Evolutionary conservation across 495 filamentous ascomycete genomes (phyloP).

Genomic region (Penicillium tannophilum): DNA sequence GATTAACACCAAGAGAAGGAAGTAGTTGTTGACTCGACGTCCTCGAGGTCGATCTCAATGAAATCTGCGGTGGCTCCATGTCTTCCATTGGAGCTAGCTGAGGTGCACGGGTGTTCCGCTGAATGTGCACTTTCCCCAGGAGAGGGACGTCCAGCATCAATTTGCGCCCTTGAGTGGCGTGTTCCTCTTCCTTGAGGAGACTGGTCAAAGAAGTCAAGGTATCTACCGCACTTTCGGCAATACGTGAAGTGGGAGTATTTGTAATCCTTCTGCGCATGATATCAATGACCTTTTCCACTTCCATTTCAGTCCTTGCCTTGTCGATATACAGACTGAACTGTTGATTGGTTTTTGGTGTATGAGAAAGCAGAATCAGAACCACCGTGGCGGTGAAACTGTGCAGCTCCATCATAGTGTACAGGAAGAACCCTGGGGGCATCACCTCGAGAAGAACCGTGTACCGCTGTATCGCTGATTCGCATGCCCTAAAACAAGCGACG

Average conservation of each 20-base stretch:
- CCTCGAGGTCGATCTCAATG: not conserved
- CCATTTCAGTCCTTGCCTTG: not conserved
- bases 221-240: conserved; percentile 17
- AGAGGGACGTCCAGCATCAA: conserved; percentile 28
- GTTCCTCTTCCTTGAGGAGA: conserved; percentile 21
- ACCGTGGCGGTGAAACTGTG: conserved; percentile 34
- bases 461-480: conserved; percentile 23
- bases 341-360: conserved; percentile 13
- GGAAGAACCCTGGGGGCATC: conserved; percentile 32
- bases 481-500: conserved; percentile 31
- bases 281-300: conserved; percentile 11
- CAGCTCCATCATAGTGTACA: conserved; percentile 29
- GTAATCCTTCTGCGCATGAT: conserved; percentile 19
- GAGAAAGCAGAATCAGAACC: conserved; percentile 26
- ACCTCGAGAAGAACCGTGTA: conserved; percentile 25
- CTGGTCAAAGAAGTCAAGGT: conserved; percentile 23
- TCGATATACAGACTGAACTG: conserved; percentile 6
- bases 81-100: not conserved
- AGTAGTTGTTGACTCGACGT: not conserved
- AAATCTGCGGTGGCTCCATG: not conserved
- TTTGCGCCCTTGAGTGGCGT: conserved; percentile 9
- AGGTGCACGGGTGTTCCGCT: conserved; percentile 17
- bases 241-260: conserved; percentile 12
- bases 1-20: not conserved
- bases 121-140: conserved; percentile 28